phyloP scores from a whole-genome alignment of 1,284 basidiomycete genomes.

The Volvariella volvacea region DNA sequence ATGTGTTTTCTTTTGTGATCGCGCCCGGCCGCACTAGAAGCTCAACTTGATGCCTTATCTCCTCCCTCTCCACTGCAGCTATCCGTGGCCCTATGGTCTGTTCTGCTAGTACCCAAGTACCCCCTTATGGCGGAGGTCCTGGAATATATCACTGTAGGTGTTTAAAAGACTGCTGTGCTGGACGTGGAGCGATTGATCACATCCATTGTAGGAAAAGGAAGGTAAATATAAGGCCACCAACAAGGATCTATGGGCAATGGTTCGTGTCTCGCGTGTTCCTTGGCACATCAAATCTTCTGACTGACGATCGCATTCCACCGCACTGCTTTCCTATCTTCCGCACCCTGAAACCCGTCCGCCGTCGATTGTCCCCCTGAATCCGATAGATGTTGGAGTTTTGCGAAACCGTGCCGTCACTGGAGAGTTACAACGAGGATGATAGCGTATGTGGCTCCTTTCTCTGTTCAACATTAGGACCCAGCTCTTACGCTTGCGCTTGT shows the following conservation, averaged over 20 bases:
- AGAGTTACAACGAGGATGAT: slow-evolving; percentile 58
- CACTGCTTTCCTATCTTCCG: no score
- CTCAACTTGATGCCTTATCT: neutral
- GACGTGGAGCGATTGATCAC: slow-evolving; percentile 2
- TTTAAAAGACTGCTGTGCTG: neutral
- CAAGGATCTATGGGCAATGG: slow-evolving; percentile 82
- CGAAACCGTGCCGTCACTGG: slow-evolving; percentile 50
- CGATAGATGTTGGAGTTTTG: slow-evolving; percentile 68
- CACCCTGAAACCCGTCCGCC: no score
- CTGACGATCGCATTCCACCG: no score
- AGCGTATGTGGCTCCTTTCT: slow-evolving; percentile 40
- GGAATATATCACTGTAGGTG: slow-evolving; percentile 55
- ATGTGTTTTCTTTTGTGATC: no score
- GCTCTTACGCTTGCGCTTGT: slow-evolving; percentile 7
- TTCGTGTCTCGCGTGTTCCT: slow-evolving; percentile 27
- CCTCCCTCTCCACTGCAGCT: slow-evolving; percentile 37
- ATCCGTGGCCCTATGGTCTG: slow-evolving; percentile 67
- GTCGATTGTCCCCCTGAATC: slow-evolving; percentile 3
- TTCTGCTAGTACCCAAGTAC: slow-evolving; percentile 56
- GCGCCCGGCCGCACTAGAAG: no score
- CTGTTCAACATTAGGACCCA: slow-evolving; percentile 2
- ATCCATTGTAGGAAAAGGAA: slow-evolving; percentile 36
- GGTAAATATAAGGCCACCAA: slow-evolving; percentile 66
- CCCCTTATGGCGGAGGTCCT: slow-evolving; percentile 56
- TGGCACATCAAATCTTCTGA: neutral